Evolutionary conservation across 2,329 filamentous ascomycete genomes (phyloP).

Genomic region (Fusarium pseudograminearum): DNA sequence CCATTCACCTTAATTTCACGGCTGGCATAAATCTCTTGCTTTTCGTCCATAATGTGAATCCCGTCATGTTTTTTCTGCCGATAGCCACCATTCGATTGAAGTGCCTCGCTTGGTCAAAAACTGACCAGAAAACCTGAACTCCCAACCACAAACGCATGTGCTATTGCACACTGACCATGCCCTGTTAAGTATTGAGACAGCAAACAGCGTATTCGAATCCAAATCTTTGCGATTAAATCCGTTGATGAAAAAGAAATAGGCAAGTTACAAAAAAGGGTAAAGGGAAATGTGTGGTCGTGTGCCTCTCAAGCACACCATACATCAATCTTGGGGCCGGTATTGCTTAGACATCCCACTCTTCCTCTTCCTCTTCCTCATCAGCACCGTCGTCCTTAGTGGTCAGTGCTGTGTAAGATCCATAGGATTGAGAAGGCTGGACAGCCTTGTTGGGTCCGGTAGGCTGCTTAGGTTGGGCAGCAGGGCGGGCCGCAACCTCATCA

Average conservation of each 20-base stretch:
- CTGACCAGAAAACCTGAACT: slow-evolving; percentile 44
- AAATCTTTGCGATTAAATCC: slow-evolving; percentile 35
- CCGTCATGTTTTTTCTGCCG: slow-evolving; percentile 19
- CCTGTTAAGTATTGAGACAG: slow-evolving; percentile 32
- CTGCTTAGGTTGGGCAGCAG: slow-evolving; percentile 51
- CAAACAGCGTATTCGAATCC: slow-evolving; percentile 40
- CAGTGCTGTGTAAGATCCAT: slow-evolving; percentile 64
- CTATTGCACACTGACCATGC: slow-evolving; percentile 40
- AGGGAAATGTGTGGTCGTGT: slow-evolving; percentile 27
- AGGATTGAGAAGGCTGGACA: slow-evolving; percentile 53
- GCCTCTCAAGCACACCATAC: slow-evolving; percentile 21
- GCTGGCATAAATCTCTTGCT: slow-evolving; percentile 28
- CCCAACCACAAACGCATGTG: slow-evolving; percentile 47
- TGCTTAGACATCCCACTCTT: slow-evolving; percentile 65
- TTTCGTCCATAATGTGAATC: slow-evolving; percentile 38
- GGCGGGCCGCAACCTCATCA: slow-evolving; percentile 50
- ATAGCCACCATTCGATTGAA: slow-evolving; percentile 17
- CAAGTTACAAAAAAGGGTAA: slow-evolving; percentile 35
- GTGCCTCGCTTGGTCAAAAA: slow-evolving; percentile 32
- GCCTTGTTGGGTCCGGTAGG: slow-evolving; percentile 43
- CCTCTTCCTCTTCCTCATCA: slow-evolving; percentile 59
- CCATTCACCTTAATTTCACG: slow-evolving; percentile 14
- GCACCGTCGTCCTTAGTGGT: slow-evolving; percentile 56
- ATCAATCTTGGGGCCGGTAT: slow-evolving; percentile 3
- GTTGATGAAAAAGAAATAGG: slow-evolving; percentile 37